Base-by-base conservation (phyloP, 139 green algal species). In the Medakamo hakoo region DNA sequence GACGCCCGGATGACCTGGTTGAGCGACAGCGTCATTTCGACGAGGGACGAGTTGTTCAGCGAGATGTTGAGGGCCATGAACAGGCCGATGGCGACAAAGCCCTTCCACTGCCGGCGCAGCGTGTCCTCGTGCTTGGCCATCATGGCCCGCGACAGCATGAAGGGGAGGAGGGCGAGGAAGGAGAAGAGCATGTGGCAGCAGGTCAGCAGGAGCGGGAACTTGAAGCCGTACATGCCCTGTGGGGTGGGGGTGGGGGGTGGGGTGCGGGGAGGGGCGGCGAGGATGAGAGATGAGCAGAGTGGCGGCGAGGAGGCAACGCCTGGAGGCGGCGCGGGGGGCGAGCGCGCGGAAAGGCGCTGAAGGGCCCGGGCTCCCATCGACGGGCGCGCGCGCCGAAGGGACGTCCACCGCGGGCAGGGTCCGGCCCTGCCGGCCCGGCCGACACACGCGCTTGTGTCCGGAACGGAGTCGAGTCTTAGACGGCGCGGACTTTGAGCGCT, bases 1-100 rank as follows among this genome's bases (percentile, higher is more conserved):
- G 72, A 59, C 23, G 30, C 75, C 66, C 77, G 68, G 56, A 82
- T 83, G 55, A 86, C 71, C 57, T 86, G 80, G 65, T 86, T 86
- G 14, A 85, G 63, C 9, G 72, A 72, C 14, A 86, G 70, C 4
- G 55, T 65, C 20, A 86, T 78, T 19, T 76, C 68, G 2, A 83
- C 64, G 19, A 86, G 63, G 22, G 28, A 68, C 31, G 79, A 29
- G 70, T 86, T 86, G 69, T 82, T 85, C 23, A 85, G 64, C 19
- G 70, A 67, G 3, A 86, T 80, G 65, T 86, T 86, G 49, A 70
- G 30, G 2, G 73, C 73, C 73, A 86, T 77, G 64, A 80, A 82
- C 0, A 66, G 18, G 4, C 80, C 80, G 55, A 86, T 84, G 65
- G 57, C 69, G 4, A 73, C 55, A 19, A 86, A 26, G 2, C 75